Base-by-base conservation (phyloP, 1,284 basidiomycete species). In the Ceratobasidium sp. region DNA sequence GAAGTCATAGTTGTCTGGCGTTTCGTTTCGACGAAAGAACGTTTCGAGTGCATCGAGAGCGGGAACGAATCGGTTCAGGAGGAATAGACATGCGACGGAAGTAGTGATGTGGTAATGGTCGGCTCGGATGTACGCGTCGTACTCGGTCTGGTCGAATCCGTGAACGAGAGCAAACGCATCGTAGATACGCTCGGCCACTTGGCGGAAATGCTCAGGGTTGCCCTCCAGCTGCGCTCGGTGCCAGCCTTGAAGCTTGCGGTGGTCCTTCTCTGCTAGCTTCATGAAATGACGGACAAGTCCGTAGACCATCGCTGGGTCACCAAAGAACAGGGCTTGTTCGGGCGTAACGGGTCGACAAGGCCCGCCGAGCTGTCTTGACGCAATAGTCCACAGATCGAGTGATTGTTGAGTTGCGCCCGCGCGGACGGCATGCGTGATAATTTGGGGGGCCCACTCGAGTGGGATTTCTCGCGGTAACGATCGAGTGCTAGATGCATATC, bases 21-120 rank as follows among this genome's bases (percentile, higher is more conserved):
- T 1, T n/a, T 71, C 67, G 44, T 50, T 47, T 27, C 53, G 67
- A 6, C 47, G 36, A 29, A 71, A 71, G 44, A 71, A 45, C 5
- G 44, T 31, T 2, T 71, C 22, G 29, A 71, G 45, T 1, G 44
- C 54, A 11, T 71, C 67, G n/a, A 71, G 36, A 8, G 67, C 67
- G n/a, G 53, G 54, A 19, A 19, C 22, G 27, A 71, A 71, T 19
- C 44, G 53, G 54, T 71, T 59, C 22, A 71, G 41, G 15, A 36
- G 54, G 41, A 71, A 71, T 9, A 71, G 54, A 29, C 67, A 71
- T 5, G 67, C 67, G 44, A 71, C 24, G 27, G 67, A 45, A 33
- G 67, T 71, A 17, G 67, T 22, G n/a, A 71, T 29, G 19, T 71
- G 67, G 54, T 71, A 59, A 45, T 71, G 67, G 45, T 57, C 53